Percentiles rank a stretch among this genome's conserved stretches.
Conservation (phyloP, 805 yeast species). For the Candida pseudoglaebosa region DNA sequence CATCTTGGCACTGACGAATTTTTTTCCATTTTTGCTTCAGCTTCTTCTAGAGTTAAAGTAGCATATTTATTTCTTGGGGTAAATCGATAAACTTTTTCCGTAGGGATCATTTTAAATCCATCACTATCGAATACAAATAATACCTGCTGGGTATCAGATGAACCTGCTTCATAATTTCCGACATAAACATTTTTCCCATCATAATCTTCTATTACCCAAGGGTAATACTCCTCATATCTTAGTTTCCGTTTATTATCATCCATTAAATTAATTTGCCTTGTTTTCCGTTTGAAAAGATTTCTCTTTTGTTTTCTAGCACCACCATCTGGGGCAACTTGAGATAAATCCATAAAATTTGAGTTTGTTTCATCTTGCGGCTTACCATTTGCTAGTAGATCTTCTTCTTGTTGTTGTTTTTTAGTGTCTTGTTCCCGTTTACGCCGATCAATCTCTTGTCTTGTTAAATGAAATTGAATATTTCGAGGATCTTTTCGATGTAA, state of each 20-base stretch:
- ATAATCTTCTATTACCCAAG: slow-evolving; percentile 97
- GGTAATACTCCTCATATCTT: slow-evolving; percentile 93
- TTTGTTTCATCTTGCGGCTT: slow-evolving; percentile 17
- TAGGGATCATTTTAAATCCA: slow-evolving; percentile 92
- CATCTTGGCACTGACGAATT: slow-evolving; percentile 80
- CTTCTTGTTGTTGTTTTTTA: slow-evolving; percentile 15
- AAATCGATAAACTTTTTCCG: slow-evolving; percentile 89
- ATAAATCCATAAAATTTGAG: slow-evolving; percentile 42
- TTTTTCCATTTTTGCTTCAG: slow-evolving; percentile 90
- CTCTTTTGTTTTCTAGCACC: slow-evolving; percentile 70
- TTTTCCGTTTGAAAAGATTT: slow-evolving; percentile 65
- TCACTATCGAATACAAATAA: slow-evolving; percentile 78
- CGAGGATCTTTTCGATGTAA: slow-evolving; percentile 92
- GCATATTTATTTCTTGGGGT: slow-evolving; percentile 93
- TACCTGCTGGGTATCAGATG: slow-evolving; percentile 75
- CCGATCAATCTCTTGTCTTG: slow-evolving; percentile 70
- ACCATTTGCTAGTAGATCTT: slow-evolving; percentile 16
- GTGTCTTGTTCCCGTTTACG: slow-evolving; percentile 35
- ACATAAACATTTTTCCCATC: slow-evolving; percentile 94
- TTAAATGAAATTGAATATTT: slow-evolving; percentile 80
- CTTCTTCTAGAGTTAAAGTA: slow-evolving; percentile 91
- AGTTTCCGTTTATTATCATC: slow-evolving; percentile 80
- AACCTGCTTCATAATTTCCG: slow-evolving; percentile 90
- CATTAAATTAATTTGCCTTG: slow-evolving; percentile 75
- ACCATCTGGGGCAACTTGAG: slow-evolving; percentile 90